phyloP scores from a whole-genome alignment of 768 basidiomycete species.

The Leccinum boreale region DNA sequence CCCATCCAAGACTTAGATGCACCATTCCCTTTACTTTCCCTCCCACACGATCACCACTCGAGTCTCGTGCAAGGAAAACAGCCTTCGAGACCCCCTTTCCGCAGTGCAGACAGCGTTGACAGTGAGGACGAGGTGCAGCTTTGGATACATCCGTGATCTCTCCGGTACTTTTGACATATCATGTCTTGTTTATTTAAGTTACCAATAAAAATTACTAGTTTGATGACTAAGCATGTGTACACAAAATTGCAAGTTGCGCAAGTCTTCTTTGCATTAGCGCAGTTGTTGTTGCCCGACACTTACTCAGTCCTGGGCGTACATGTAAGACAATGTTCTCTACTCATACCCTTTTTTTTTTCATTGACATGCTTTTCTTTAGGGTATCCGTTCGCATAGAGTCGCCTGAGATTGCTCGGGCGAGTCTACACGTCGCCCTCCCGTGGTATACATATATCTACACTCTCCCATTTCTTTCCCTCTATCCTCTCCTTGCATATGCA shows the following conservation, averaged over 20 bases:
- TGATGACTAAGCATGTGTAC: conserved; percentile 19
- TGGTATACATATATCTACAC: conserved; percentile 72
- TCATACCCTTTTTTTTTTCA: background rate
- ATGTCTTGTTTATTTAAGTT: no score
- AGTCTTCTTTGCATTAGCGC: no score
- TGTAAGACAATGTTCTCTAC: conserved; percentile 7
- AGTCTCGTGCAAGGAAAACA: background rate
- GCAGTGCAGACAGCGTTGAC: background rate
- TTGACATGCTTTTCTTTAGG: conserved; percentile 23
- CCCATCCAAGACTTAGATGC: conserved; percentile 15
- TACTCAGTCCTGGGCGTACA: conserved; percentile 10
- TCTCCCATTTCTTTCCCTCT: conserved; percentile 73
- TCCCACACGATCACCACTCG: background rate
- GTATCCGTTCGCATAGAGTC: conserved; percentile 54
- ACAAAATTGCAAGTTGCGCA: background rate
- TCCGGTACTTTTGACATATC: background rate
- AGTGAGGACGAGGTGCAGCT: conserved; percentile 13
- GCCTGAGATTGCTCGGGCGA: conserved; percentile 63
- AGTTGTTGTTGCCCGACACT: no score
- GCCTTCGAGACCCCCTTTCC: background rate
- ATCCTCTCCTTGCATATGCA: conserved; percentile 83
- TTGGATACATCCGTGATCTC: conserved; percentile 11
- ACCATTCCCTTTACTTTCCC: conserved; percentile 8
- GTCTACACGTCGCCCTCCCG: conserved; percentile 64
- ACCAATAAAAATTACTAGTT: no score